A percentile compares a stretch with the other conserved stretches of the same genome.
phyloP scores from a whole-genome alignment of 225 moss, liverwort and hornwort species.

The Asterella californica region DNA sequence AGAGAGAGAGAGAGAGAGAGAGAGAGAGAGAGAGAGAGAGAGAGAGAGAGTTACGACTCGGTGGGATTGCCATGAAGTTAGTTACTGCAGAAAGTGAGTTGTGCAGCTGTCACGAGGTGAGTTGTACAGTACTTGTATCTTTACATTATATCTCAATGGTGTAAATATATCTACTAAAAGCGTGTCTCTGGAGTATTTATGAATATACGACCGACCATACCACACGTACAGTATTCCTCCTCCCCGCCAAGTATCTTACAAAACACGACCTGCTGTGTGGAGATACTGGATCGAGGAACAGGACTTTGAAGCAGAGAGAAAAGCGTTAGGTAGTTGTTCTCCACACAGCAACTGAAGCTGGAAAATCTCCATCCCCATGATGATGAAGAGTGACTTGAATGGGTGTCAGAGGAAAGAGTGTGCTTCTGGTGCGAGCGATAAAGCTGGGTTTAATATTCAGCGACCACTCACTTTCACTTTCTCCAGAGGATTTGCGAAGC shows the following conservation, averaged over 20 bases:
- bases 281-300: conserved; percentile 1
- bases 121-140: background rate
- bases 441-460: background rate
- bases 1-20: no score
- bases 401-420: conserved; percentile 11
- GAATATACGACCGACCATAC: background rate
- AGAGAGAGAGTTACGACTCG: background rate
- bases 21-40: background rate
- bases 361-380: background rate
- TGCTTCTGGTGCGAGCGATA: background rate
- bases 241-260: background rate
- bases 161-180: background rate
- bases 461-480: background rate
- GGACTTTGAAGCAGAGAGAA: background rate
- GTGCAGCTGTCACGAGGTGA: conserved; percentile 8
- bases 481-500: background rate
- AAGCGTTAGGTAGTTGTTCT: background rate
- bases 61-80: background rate
- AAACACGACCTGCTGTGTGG: background rate
- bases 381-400: background rate
- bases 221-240: background rate
- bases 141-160: background rate
- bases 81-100: conserved; percentile 3
- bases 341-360: background rate
- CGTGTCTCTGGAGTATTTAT: background rate